These are phyloP conservation scores for Rhizopogon hawkerae DNA, from an alignment of 1,284 basidiomycete species.

Conservation along the genomic window DNA sequence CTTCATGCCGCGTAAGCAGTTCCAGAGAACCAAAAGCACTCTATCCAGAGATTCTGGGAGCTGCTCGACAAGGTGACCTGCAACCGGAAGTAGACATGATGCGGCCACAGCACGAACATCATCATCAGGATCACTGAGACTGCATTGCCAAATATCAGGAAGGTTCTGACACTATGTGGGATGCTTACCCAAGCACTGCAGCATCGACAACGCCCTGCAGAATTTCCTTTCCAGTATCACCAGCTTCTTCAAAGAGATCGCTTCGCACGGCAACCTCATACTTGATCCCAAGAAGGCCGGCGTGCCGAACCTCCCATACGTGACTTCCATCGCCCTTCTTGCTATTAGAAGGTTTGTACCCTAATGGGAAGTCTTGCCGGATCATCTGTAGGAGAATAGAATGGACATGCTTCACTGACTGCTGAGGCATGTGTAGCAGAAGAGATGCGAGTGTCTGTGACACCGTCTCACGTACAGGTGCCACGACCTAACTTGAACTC, in stretches of 20 bases:
- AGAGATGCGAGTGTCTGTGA: conserved; percentile 91
- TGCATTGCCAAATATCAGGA: conserved; percentile 27
- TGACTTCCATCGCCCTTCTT: conserved; percentile 48
- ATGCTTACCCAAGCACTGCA: conserved; percentile 75
- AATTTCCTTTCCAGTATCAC: conserved; percentile 40
- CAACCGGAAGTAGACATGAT: conserved; percentile 83
- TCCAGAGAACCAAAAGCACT: conserved; percentile 85
- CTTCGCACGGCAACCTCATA: conserved; percentile 93
- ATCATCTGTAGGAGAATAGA: conserved; percentile 89
- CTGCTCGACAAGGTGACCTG: conserved; percentile 69
- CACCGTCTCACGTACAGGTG: conserved; percentile 94
- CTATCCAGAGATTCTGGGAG: conserved; percentile 66
- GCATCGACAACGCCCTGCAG: conserved; percentile 78
- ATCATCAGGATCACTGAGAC: conserved; percentile 87
- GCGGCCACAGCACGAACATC: conserved; percentile 97
- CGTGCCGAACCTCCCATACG: conserved; percentile 97
- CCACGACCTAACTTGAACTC: conserved; percentile 60
- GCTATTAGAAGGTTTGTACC: conserved; percentile 33
- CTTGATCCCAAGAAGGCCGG: conserved; percentile 92
- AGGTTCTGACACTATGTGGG: conserved; percentile 3
- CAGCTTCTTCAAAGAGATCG: conserved; percentile 58
- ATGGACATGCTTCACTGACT: conserved; percentile 76
- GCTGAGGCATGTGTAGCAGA: conserved; percentile 76
- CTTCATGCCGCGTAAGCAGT: conserved; percentile 86
- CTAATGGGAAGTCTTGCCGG: conserved; percentile 64